Evolutionary conservation across 345 rosid genomes (phyloP).

Genomic region (Murraya koenigii): DNA sequence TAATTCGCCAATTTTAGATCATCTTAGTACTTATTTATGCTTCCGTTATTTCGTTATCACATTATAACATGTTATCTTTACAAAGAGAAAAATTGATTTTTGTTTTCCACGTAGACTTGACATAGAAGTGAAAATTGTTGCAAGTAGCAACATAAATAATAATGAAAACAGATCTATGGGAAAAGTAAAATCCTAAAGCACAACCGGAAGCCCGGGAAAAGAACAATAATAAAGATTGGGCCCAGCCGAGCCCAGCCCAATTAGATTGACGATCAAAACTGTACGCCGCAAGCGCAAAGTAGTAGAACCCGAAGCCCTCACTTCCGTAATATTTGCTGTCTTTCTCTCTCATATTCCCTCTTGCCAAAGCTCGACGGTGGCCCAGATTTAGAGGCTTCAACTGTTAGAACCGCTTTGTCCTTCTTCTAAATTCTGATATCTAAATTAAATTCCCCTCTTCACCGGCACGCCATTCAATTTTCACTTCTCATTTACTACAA

Average conservation of each 20-base stretch:
- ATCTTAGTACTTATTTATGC: no score
- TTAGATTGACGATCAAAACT: background rate
- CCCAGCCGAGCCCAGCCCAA: no score
- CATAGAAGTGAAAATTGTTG: no score
- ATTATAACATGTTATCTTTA: no score
- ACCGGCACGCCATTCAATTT: slow-evolving; percentile 3
- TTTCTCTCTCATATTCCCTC: background rate
- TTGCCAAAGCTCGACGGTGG: slow-evolving; percentile 18
- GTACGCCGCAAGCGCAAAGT: background rate
- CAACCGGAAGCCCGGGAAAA: background rate
- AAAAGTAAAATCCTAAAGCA: no score
- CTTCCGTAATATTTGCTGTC: background rate
- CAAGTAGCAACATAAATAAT: no score
- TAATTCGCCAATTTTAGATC: no score
- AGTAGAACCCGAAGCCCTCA: background rate
- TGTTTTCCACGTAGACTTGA: no score
- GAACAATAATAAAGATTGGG: background rate
- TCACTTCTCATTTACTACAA: background rate
- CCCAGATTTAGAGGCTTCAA: slow-evolving; percentile 30
- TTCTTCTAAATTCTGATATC: background rate
- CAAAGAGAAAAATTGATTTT: no score
- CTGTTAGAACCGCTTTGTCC: slow-evolving; percentile 8
- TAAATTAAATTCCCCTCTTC: background rate
- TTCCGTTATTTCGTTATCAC: no score
- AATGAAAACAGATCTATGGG: no score